Base-by-base conservation (phyloP, 495 filamentous ascomycete species). In the Xylaria venustula region DNA sequence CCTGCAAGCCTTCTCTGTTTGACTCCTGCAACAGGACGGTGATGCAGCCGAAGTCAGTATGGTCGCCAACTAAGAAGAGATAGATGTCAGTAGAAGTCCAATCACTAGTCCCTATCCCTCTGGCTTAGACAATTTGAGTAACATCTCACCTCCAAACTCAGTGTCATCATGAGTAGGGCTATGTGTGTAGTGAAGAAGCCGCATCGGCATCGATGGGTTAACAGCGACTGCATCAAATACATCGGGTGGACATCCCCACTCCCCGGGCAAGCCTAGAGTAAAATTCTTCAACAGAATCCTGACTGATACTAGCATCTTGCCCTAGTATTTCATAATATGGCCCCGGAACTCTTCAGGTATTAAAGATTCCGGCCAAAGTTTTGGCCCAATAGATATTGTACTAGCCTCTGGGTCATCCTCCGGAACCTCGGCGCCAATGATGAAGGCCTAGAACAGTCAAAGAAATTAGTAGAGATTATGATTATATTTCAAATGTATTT, bases 281-380 rank as follows among this genome's bases (percentile, higher is more conserved):
- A 82, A 72, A 49, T 80, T 71, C 41, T 71, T 62, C 26, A 75
- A 66, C 12, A 81, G 64, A 0, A 61, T 55, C 47, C 67, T 61
- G 51, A 67, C 73, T n/a, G 80, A 70, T 2, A 59, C 54, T 34
- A 66, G 59, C 45, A 73, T 78, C 22, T 64, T 50, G 28, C 68
- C 55, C 52, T 81, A 79, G 65, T 84, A 83, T 41, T 77, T 76
- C 75, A 78, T 78, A 14, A 78, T 74, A 0, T 79, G 80, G 3
- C 59, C 62, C 28, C 70, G 72, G 61, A 84, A 85, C 3, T 78
- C 72, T 2, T 76, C 72, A 9, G 75, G 68, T 7, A 76, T 64
- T 7, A 85, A 69, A 6, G 54, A 26, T 9, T 72, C 61, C 0
- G 80, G 80, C 79, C 79, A 83, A 58, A 81, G 71, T 59, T 82